These are phyloP conservation scores for Elongisporangium undulatum DNA, from an alignment of 352 stramenopile genomes.

Conservation along the genomic window DNA sequence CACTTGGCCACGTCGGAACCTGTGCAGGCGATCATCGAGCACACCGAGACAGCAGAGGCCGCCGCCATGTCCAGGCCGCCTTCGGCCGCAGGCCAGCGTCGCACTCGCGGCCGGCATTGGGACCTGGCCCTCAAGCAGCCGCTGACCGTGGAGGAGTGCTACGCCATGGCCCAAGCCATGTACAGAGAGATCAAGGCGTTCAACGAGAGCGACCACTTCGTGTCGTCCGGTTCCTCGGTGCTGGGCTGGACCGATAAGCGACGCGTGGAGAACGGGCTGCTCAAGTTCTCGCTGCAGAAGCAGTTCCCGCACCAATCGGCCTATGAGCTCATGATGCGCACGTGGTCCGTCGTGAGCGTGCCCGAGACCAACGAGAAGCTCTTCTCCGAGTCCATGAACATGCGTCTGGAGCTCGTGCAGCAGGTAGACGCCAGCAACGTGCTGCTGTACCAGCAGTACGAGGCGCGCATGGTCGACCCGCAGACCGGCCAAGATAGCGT, in stretches of 20 bases:
- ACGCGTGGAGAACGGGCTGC: conserved; percentile 18
- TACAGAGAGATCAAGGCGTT: conserved; percentile 51
- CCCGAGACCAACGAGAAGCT: conserved; percentile 11
- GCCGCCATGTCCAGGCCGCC: not conserved
- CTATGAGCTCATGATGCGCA: conserved; percentile 11
- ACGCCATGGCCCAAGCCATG: conserved; percentile 32
- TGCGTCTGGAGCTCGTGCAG: conserved; percentile 7
- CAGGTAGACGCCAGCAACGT: too few species aligned
- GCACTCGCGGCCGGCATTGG: not conserved
- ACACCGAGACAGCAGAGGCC: not conserved
- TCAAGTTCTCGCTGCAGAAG: conserved; percentile 31
- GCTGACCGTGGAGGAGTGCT: not conserved
- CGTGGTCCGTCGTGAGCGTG: conserved; percentile 19
- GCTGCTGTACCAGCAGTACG: too few species aligned
- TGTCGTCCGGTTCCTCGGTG: conserved; percentile 42
- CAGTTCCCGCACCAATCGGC: conserved; percentile 12
- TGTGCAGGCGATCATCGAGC: not conserved
- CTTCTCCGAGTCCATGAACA: conserved; percentile 29
- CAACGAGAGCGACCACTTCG: conserved; percentile 28
- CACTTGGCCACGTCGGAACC: not conserved
- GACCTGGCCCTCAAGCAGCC: not conserved
- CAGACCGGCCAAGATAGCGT: conserved; percentile 10
- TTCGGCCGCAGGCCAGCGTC: not conserved
- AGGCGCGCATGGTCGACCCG: conserved; percentile 10
- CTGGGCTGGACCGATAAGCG: conserved; percentile 28